Conservation (phyloP, 805 yeast genomes). For the Candida rishiriensis region DNA sequence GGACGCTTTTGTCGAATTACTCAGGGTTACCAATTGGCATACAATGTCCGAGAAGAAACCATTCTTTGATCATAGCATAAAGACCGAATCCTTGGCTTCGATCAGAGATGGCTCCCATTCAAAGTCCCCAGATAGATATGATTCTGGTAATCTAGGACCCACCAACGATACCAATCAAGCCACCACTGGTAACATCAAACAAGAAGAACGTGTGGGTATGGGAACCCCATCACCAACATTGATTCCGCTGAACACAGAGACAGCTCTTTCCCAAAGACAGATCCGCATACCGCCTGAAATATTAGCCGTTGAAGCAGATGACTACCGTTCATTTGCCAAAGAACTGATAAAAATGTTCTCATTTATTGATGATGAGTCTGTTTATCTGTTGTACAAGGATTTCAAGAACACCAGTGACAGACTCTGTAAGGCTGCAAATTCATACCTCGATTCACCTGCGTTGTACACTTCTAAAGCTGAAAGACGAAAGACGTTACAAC, state of each 20-base stretch:
- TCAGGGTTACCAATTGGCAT: no score
- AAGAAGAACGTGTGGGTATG: no score
- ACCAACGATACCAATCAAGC: no score
- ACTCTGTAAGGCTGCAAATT: constrained; percentile 36
- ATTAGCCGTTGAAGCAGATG: neutral
- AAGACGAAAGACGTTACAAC: no score
- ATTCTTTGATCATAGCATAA: constrained; percentile 10
- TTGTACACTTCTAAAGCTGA: no score
- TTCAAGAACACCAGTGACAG: constrained; percentile 25
- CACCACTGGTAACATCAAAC: no score
- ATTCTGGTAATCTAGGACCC: no score
- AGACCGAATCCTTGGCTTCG: neutral
- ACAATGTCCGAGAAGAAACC: constrained; percentile 9
- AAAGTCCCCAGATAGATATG: no score
- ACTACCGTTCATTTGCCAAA: constrained; percentile 25
- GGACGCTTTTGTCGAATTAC: neutral
- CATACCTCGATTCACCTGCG: constrained; percentile 2
- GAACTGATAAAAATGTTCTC: constrained; percentile 34
- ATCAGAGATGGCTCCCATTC: neutral
- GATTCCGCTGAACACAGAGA: no score
- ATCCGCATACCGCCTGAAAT: no score
- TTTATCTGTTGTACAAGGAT: constrained; percentile 23
- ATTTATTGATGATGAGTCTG: constrained; percentile 20
- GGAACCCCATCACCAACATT: no score
- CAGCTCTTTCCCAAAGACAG: no score